phyloP scores from a whole-genome alignment of 129 eudicot species.

The Scalesia atractyloides region DNA sequence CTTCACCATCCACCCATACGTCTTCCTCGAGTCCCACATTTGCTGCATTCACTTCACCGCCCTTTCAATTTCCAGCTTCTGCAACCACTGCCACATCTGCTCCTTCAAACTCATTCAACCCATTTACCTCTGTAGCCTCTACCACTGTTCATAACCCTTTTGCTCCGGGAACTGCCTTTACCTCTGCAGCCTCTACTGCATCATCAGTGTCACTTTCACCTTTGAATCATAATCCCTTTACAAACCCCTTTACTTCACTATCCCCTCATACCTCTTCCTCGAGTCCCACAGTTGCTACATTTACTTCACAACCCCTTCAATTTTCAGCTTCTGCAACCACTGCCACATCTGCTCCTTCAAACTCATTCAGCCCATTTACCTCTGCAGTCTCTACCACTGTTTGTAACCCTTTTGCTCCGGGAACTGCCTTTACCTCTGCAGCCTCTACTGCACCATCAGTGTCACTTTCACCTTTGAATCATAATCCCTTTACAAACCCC shows the following conservation, averaged over 20 bases:
- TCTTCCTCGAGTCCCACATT: constrained; percentile 16
- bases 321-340: background rate
- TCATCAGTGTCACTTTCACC: constrained; percentile 2
- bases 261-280: constrained; percentile 15
- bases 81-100: background rate
- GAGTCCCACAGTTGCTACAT: constrained; percentile 6
- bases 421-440: background rate
- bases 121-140: background rate
- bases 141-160: background rate
- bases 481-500: constrained; percentile 3
- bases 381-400: background rate
- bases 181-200: background rate
- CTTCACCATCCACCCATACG: constrained; percentile 11
- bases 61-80: background rate
- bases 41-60: background rate
- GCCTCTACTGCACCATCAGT: background rate
- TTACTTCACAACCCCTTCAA: background rate
- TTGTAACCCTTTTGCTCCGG: background rate
- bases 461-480: constrained; percentile 2
- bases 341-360: constrained; percentile 9
- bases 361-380: constrained; percentile 2
- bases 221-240: background rate
- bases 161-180: background rate
- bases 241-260: constrained; percentile 18
- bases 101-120: constrained; percentile 10